Conservation (phyloP, 2,329 filamentous ascomycete genomes). For the Neonectria sp. region DNA sequence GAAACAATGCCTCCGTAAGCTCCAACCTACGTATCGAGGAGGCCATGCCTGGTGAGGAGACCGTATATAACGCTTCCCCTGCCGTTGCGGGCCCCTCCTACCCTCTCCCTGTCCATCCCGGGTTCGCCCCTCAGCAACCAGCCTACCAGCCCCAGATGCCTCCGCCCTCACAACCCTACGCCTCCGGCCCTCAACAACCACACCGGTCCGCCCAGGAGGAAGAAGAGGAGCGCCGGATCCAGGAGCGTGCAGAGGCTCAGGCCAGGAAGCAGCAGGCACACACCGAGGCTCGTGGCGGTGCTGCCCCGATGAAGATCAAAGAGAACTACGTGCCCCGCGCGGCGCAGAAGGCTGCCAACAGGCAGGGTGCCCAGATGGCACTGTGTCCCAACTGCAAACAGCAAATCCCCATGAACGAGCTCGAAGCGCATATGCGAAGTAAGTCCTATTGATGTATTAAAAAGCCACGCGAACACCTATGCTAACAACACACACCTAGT, state of each 20-base stretch:
- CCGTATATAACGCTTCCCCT: conserved; percentile 67
- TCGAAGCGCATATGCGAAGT: conserved; percentile 94
- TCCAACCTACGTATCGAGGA: conserved; percentile 92
- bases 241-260: conserved; percentile 73
- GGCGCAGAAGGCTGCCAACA: conserved; percentile 78
- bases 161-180: conserved; percentile 56
- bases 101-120: conserved; percentile 62
- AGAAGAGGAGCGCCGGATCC: conserved; percentile 75
- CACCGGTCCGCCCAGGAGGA: conserved; percentile 66
- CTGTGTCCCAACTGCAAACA: conserved; percentile 95
- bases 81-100: conserved; percentile 52
- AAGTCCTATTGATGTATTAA: conserved; percentile 49
- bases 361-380: conserved; percentile 75
- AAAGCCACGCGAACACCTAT: not conserved
- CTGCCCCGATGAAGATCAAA: conserved; percentile 87
- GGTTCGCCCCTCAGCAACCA: conserved; percentile 56
- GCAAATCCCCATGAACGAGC: conserved; percentile 87
- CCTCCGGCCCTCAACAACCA: conserved; percentile 45
- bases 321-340: conserved; percentile 93
- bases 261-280: conserved; percentile 81
- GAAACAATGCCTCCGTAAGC: conserved; percentile 89
- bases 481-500: conserved; percentile 72
- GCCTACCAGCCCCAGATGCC: conserved; percentile 55
- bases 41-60: conserved; percentile 87
- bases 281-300: conserved; percentile 79